Evolutionary conservation across 768 basidiomycete genomes (phyloP).

Genomic region (Termitomyces eurrhizus): DNA sequence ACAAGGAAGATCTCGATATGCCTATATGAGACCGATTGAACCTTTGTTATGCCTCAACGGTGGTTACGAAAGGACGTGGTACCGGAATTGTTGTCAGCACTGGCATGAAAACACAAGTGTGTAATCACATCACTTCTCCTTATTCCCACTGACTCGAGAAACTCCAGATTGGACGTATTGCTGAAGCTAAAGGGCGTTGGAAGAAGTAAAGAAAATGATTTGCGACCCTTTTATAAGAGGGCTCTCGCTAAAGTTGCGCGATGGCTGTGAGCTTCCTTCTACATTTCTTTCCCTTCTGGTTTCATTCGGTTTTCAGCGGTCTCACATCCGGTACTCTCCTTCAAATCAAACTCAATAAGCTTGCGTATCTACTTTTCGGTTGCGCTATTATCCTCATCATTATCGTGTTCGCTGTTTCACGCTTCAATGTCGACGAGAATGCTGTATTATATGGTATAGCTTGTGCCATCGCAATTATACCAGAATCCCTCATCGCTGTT

Average conservation of each 20-base stretch:
- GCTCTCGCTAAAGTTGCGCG: constrained; percentile 18
- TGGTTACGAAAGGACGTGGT: constrained; percentile 46
- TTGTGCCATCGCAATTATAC: constrained; percentile 35
- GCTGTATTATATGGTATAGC: constrained; percentile 36
- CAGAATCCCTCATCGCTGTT: constrained; percentile 41
- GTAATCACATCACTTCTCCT: constrained; percentile 13
- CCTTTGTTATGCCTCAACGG: constrained; percentile 39
- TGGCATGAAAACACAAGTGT: constrained; percentile 50
- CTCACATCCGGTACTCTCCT: constrained; percentile 32
- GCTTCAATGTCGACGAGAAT: constrained; percentile 28
- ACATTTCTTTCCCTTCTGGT: background rate
- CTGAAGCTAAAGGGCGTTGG: constrained; percentile 24
- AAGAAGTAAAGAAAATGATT: constrained; percentile 11
- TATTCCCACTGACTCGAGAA: background rate
- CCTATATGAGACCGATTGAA: constrained; percentile 41
- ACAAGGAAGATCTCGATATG: constrained; percentile 27
- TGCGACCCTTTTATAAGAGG: constrained; percentile 22
- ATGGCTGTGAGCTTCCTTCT: constrained; percentile 24
- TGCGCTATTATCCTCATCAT: constrained; percentile 33
- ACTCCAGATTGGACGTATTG: constrained; percentile 34
- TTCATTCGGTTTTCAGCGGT: constrained; percentile 20
- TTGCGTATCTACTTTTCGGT: constrained; percentile 32
- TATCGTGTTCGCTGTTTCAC: constrained; percentile 33
- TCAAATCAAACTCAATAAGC: constrained; percentile 32
- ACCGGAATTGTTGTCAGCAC: constrained; percentile 43